These are phyloP conservation scores for Pyricularia sp. DNA, from an alignment of 2,329 filamentous ascomycete species.

Conservation along the genomic window DNA sequence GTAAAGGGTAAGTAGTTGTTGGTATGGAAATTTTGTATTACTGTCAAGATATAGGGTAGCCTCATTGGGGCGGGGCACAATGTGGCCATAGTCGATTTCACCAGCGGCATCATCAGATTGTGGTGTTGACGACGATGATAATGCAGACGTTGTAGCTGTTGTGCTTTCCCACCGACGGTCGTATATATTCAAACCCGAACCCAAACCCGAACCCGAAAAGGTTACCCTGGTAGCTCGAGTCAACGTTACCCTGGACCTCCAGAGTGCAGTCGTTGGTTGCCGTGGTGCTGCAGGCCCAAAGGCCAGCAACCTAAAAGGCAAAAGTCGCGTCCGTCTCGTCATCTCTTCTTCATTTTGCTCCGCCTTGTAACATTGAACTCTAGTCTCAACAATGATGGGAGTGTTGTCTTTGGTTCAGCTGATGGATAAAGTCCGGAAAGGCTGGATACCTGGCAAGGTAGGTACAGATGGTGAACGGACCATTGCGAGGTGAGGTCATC, in stretches of 20 bases:
- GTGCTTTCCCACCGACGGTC: not conserved
- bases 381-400: not conserved
- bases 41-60: slow-evolving; percentile 84
- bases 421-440: not conserved
- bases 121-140: not conserved
- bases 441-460: not conserved
- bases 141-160: not conserved
- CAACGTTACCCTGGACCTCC: not conserved
- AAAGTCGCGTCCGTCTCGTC: not conserved
- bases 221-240: not conserved
- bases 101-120: not conserved
- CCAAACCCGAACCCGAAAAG: not conserved
- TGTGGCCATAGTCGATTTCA: slow-evolving; percentile 61
- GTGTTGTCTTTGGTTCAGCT: not conserved
- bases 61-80: slow-evolving; percentile 62
- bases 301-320: not conserved
- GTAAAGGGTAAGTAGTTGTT: not conserved
- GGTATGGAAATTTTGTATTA: slow-evolving; percentile 26
- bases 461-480: not conserved
- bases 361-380: not conserved
- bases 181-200: not conserved
- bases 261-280: not conserved
- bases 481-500: not conserved
- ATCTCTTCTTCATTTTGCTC: not conserved
- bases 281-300: not conserved